Evolutionary conservation across 169 alveolate genomes (phyloP), one percentile per base, ranked within the genome.

Genomic region (Eimeria zaria): DNA sequence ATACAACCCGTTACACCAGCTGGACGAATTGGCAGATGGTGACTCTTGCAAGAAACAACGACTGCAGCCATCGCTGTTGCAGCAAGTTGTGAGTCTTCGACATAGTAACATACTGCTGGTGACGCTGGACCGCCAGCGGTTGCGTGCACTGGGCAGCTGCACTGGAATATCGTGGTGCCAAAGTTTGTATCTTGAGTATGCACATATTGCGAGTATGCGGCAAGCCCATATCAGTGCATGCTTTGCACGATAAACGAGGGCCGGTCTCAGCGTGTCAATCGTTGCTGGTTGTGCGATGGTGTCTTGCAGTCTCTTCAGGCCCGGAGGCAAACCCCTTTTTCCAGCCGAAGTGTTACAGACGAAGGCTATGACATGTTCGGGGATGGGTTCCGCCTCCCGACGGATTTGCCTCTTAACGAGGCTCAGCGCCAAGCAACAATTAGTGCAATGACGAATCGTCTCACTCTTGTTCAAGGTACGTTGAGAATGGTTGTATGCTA

Each of bases 401-500:
- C 95, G 55, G 96, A 44, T 33, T 51, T 85, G 39, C 94, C 96
- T 24, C 96, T 94, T 41, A 94, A 73, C 78, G 87, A 62, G 69
- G 94, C 96, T 6, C 96, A 94, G 39, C 69, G 87, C 58, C 94
- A 88, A 9, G 95, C 95, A 39, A 80, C 94, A 20, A 71, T 87
- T 67, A 80, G 94, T 64, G 96, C 96, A n/a, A 78, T 94, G 81
- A 94, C 96, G 36, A 85, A 94, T 30, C 93, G 96, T 16, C 94
- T 94, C 36, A 94, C 96, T 39, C 94, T 94, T 44, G 94, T 94
- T 22, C 96, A 94, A 55, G 96, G 96, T 94, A 69, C 36, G 91
- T 3, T 24, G 89, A 58, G 62, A 53, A 41, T 2, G 46, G 27
- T 73, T 62, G 46, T 36, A 20, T 27, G 39, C 44, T 3, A 22